Conservation (phyloP, 306 rosid genomes). For the Cucurbita pepo region DNA sequence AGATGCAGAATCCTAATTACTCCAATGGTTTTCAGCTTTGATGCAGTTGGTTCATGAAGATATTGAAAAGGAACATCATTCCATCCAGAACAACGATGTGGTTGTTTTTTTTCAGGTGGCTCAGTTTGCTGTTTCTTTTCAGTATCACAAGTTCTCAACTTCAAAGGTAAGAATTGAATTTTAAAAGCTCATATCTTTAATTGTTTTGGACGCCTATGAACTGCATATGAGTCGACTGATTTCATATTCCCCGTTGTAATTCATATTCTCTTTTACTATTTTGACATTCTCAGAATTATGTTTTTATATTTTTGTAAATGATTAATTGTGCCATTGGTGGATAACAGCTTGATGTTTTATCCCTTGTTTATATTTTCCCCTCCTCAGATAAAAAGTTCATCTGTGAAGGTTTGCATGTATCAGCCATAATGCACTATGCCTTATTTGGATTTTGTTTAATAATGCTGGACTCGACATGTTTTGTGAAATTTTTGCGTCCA, state of each 20-base stretch:
- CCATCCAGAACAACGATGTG: constrained; percentile 56
- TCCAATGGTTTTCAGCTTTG: constrained; percentile 38
- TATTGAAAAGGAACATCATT: constrained; percentile 69
- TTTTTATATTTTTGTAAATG: background rate
- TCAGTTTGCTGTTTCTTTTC: constrained; percentile 77
- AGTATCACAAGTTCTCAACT: constrained; percentile 47
- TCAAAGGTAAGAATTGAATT: constrained; percentile 54
- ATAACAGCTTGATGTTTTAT: background rate
- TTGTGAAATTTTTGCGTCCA: background rate
- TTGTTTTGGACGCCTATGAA: background rate
- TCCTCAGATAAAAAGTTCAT: background rate
- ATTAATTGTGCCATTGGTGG: background rate
- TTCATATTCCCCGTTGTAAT: background rate
- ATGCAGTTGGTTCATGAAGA: constrained; percentile 67
- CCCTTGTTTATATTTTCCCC: background rate
- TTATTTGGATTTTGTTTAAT: background rate
- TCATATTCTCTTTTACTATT: background rate
- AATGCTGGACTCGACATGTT: background rate
- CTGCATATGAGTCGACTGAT: background rate
- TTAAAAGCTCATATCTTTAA: constrained; percentile 7
- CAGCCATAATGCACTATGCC: background rate
- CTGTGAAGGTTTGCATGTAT: background rate
- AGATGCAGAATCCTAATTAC: constrained; percentile 10
- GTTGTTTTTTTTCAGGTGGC: constrained; percentile 73
- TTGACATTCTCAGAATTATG: background rate